Conservation (phyloP, 2,329 filamentous ascomycete genomes). For the Botrytis fabae region DNA sequence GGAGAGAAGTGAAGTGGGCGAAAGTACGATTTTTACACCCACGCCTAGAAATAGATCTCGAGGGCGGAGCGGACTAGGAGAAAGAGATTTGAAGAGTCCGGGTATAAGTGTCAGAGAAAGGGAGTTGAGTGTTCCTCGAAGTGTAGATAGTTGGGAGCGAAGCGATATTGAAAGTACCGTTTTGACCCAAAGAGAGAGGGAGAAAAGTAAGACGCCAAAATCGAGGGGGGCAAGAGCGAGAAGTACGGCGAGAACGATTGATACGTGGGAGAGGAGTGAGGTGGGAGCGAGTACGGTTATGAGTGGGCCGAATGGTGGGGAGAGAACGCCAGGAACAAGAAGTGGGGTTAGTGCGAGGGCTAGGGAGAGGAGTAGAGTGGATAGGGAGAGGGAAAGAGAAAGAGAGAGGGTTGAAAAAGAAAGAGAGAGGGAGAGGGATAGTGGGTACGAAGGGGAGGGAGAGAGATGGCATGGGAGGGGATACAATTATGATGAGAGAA, state of each 20-base stretch:
- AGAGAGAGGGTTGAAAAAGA: background rate
- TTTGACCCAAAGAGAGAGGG: conserved; percentile 1
- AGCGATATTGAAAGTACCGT: conserved; percentile 6
- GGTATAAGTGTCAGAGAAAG: background rate
- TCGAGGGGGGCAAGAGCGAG: background rate
- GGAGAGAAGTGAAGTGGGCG: conserved; percentile 12
- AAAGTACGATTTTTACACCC: background rate
- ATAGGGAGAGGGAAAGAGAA: conserved; percentile 1
- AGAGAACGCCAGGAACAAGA: background rate
- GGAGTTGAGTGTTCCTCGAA: conserved; percentile 3
- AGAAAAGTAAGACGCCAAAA: background rate
- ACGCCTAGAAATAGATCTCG: background rate
- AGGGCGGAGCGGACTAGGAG: conserved; percentile 1
- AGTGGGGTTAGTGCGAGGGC: conserved; percentile 5
- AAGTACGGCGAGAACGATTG: conserved; percentile 12
- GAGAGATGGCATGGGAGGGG: conserved; percentile 13
- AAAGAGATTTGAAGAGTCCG: background rate
- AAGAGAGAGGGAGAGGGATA: conserved; percentile 11
- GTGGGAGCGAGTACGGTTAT: conserved; percentile 8
- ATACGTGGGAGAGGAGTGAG: conserved; percentile 16
- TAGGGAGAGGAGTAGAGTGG: conserved; percentile 6
- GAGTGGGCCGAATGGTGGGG: background rate
- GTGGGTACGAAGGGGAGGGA: conserved; percentile 1
- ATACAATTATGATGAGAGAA: conserved; percentile 20
- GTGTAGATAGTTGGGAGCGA: conserved; percentile 14